Base-by-base conservation (phyloP, 2,329 filamentous ascomycete species). In the Cercospora beticola region DNA sequence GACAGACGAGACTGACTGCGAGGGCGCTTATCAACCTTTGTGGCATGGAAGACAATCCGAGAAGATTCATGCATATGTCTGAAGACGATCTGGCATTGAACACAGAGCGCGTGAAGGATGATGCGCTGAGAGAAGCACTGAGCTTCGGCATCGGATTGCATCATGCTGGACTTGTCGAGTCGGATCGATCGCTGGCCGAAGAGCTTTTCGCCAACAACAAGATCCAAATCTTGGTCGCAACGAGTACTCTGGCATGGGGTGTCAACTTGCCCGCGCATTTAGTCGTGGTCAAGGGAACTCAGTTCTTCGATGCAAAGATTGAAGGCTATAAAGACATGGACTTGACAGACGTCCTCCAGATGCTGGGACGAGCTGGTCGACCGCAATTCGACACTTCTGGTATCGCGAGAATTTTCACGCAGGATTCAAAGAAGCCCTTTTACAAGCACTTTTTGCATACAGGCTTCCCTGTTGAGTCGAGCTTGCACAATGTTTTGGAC, bases 251-350 rank as follows among this genome's bases (percentile, higher is more conserved):
- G 28, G 95, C 95, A 0, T 99, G 95, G 95, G 96, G 95, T 81
- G 94, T 99, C 75, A 99, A 99, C 78, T 83, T 99, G 75, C 96
- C 96, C 0, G 95, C 96, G 1, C 96, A 99, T 81, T 85, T 99
- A 5, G 95, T 99, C 2, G 92, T 99, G 1, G 96, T 99, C 69
- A 99, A 99, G 80, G 95, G 95, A 64, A 99, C 95, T 0, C 96
- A 99, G 76, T 99, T 92, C 82, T 99, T 96, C 78, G 95, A 99
- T 76, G 95, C 95, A 46, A 99, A 99, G 81, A 95, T 92, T 4
- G 95, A 98, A 82, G 94, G 91, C 0, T 99, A 99, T 82, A 95
- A 92, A 78, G 96, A 99, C 79, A 99, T 99, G 96, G 95, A 99
- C 78, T 83, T 99, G 68, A 99, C 95, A 0, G 95, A 99, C 81